Evolutionary conservation across 1,284 basidiomycete species (phyloP), one percentile per base, ranked within the genome.

Genomic region (Ustilago bromivora): DNA sequence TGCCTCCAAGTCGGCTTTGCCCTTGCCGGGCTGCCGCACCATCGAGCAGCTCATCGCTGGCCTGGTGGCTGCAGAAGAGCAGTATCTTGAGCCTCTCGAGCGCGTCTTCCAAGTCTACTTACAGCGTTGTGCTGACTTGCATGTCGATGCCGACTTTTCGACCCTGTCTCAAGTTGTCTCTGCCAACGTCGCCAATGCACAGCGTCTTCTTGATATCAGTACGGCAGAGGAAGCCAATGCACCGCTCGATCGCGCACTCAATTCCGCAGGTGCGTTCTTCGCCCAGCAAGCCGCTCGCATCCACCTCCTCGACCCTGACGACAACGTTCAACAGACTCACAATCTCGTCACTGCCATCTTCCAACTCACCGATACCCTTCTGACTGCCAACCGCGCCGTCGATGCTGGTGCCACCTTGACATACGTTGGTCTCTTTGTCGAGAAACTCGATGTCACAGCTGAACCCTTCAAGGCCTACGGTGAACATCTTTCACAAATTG

Each of bases 391-490:
- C 15, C 64, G 69, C 23, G 28, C 65, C 34, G 72, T 75, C 54
- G 76, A 78, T 56, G 76, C 72, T 4, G 76, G 63, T 15, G 69
- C 68, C 35, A 52, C 65, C 5, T 35, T 78, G 57, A 78, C 69
- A 41, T 78, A 75, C 38, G 64, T 46, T 32, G 55, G 53, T 38
- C 38, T 69, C 52, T 78, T 68, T 43, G 15, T 63, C 12, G 65
- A 71, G 43, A 51, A 62, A 3, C 7, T 73, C 17, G 40, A 73
- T 17, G 31, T 72, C 10, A 57, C 61, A 17, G 51, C 52, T 1
- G 38, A 63, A 23, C 49, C 66, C 10, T 58, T 56, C 17, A 41
- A 31, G 3, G 17, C 17, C 3, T 40, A 67, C 12, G 57, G 41
- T 23, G 57, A 59, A 8, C 61, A 59, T 15, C 64, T 78, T 36